phyloP scores from a whole-genome alignment of 768 basidiomycete species.

The Russula lepida region DNA sequence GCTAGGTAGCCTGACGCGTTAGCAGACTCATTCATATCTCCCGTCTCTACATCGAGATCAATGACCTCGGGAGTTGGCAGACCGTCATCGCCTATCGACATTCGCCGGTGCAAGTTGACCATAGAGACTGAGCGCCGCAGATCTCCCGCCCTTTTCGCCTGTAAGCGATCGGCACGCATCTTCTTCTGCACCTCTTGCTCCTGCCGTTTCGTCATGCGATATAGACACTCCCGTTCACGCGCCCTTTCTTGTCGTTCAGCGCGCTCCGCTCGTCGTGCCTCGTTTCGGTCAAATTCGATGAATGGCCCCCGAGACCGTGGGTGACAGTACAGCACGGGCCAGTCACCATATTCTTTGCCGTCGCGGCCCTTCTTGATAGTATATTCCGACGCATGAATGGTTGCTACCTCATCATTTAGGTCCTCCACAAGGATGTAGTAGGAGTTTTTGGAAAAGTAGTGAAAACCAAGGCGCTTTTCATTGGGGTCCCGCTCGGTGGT shows the following conservation, averaged over 20 bases:
- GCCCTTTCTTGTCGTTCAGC: constrained; percentile 34
- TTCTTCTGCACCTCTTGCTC: constrained; percentile 27
- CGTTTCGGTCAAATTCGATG: constrained; percentile 63
- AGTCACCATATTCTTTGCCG: constrained; percentile 48
- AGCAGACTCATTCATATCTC: constrained; percentile 39
- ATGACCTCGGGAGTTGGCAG: constrained; percentile 32
- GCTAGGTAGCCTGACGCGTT: constrained; percentile 65
- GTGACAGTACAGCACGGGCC: constrained; percentile 81
- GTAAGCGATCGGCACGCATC: constrained; percentile 19
- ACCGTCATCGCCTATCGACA: constrained; percentile 32
- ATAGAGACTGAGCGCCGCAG: constrained; percentile 69
- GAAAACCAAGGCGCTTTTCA: constrained; percentile 79
- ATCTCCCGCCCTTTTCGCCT: constrained; percentile 40
- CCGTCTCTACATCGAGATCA: constrained; percentile 35
- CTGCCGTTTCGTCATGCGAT: constrained; percentile 22
- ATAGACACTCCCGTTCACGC: constrained; percentile 34
- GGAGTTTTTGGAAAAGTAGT: constrained; percentile 70
- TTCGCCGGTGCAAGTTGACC: constrained; percentile 60
- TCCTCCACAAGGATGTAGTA: constrained; percentile 92
- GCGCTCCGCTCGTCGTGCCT: constrained; percentile 41
- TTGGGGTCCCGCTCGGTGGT: constrained; percentile 84
- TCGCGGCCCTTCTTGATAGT: constrained; percentile 44
- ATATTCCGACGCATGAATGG: constrained; percentile 82
- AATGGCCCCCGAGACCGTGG: constrained; percentile 68
- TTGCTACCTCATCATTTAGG: constrained; percentile 70